phyloP scores from a whole-genome alignment of 1,284 basidiomycete genomes.

The Boletus semigastroideus region DNA sequence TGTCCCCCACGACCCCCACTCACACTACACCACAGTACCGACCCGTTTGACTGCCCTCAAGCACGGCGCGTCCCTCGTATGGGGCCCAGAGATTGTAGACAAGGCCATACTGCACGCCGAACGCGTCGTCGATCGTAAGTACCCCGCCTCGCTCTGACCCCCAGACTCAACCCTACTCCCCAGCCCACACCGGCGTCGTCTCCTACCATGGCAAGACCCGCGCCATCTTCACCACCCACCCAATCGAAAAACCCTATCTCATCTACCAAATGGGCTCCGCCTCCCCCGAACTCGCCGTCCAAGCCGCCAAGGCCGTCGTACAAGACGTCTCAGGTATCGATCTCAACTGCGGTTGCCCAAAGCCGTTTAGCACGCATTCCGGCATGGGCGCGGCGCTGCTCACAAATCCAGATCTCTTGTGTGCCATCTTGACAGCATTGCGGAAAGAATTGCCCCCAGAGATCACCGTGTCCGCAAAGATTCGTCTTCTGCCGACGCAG shows the following conservation, averaged over 20 bases:
- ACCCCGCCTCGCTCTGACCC: neutral
- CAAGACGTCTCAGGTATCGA: constrained; percentile 93
- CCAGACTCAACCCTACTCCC: constrained; percentile 2
- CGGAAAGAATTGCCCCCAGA: constrained; percentile 72
- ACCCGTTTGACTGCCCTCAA: constrained; percentile 87
- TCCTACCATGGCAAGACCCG: constrained; percentile 82
- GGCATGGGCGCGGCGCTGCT: constrained; percentile 98
- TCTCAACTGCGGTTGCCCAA: constrained; percentile 94
- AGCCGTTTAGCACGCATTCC: constrained; percentile 91
- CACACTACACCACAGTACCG: constrained; percentile 52
- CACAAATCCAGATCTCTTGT: constrained; percentile 87
- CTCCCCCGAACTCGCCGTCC: constrained; percentile 85
- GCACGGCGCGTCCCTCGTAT: constrained; percentile 93
- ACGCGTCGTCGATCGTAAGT: constrained; percentile 81
- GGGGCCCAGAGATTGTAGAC: constrained; percentile 97
- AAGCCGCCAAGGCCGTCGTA: constrained; percentile 86
- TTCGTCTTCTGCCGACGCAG: constrained; percentile 84
- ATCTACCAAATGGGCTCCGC: constrained; percentile 94
- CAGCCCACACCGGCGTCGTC: constrained; percentile 86
- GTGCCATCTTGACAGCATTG: constrained; percentile 80
- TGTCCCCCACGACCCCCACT: neutral
- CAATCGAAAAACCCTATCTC: constrained; percentile 88
- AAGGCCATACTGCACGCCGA: constrained; percentile 90
- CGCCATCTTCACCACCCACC: constrained; percentile 91
- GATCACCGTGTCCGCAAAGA: constrained; percentile 89